Conservation (phyloP, 148 eudicot genomes). For the Diospyros kaki region DNA sequence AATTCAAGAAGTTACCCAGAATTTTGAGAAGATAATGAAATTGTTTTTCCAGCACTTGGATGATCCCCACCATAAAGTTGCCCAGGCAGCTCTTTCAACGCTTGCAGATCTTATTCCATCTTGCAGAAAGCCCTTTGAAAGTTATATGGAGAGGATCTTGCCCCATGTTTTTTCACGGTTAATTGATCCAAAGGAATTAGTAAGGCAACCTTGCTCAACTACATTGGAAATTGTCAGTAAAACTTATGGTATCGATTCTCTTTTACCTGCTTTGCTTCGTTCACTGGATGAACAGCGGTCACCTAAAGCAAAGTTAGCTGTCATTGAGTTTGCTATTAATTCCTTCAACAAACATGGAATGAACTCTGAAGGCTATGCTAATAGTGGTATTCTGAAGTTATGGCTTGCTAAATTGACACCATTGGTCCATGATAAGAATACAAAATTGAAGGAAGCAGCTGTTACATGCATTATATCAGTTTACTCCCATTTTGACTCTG, state of each 20-base stretch:
- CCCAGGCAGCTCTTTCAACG: constrained; percentile 98
- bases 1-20: constrained; percentile 83
- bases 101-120: constrained; percentile 92
- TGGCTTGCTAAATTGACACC: constrained; percentile 97
- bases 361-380: constrained; percentile 73
- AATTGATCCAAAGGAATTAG: constrained; percentile 93
- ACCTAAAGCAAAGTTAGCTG: constrained; percentile 96
- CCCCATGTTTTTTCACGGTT: constrained; percentile 94
- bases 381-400: constrained; percentile 76
- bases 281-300: constrained; percentile 97
- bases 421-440: constrained; percentile 84
- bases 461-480: constrained; percentile 88
- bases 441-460: constrained; percentile 89
- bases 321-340: constrained; percentile 84
- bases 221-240: constrained; percentile 81
- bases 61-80: constrained; percentile 99
- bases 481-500: constrained; percentile 80
- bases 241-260: constrained; percentile 89
- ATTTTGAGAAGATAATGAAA: constrained; percentile 97
- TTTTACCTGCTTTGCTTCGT: constrained; percentile 93
- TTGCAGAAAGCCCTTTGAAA: constrained; percentile 91
- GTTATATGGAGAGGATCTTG: constrained; percentile 90
- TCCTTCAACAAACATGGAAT: constrained; percentile 83
- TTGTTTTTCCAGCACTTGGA: constrained; percentile 93
- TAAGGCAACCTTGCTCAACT: constrained; percentile 86